These are phyloP conservation scores for Oldenlandia corymbosa DNA, from an alignment of 257 asterid species.

Conservation along the genomic window DNA sequence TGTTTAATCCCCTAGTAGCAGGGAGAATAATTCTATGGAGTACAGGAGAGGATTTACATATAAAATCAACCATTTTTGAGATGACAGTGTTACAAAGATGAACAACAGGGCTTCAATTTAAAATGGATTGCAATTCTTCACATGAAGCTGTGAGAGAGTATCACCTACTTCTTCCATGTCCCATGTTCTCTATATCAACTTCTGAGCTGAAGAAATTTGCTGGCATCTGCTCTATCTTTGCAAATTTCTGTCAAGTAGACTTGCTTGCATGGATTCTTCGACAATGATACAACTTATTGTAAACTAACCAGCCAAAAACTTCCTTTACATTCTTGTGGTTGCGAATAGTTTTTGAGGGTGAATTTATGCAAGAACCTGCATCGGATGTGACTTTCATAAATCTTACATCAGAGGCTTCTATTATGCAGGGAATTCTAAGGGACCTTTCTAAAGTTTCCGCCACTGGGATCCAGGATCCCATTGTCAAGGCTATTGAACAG, in stretches of 20 bases:
- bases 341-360: too few relatives aligned
- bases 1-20: too few relatives aligned
- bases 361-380: not conserved
- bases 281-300: too few relatives aligned
- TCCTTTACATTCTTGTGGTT: not conserved
- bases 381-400: not conserved
- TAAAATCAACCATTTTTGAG: too few relatives aligned
- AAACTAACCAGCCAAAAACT: not conserved
- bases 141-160: not conserved
- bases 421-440: conserved; percentile 73
- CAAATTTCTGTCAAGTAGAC: not conserved
- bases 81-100: too few relatives aligned
- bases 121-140: not conserved
- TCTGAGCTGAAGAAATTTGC: not conserved
- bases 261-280: too few relatives aligned
- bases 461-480: conserved; percentile 44
- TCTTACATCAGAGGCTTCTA: conserved; percentile 1
- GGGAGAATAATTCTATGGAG: too few relatives aligned
- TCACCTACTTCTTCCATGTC: not conserved
- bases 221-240: not conserved
- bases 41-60: not conserved
- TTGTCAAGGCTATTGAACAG: conserved; percentile 45
- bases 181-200: not conserved
- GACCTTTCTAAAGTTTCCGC: conserved; percentile 73
- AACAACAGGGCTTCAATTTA: too few relatives aligned